Conservation (phyloP, 257 asterid species). For the Solanum sparsipilum region DNA sequence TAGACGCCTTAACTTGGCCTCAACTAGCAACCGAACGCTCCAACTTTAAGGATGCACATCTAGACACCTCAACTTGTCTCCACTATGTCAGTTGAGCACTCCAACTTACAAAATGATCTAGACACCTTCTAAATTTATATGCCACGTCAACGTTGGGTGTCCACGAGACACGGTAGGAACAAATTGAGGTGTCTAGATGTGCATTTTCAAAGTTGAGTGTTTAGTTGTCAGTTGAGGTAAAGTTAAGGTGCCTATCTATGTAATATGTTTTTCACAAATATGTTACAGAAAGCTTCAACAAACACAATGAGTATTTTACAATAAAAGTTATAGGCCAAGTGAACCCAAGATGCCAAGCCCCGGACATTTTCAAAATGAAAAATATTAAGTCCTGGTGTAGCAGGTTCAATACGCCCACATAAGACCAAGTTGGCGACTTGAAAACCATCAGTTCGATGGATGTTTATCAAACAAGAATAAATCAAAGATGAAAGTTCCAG, state of each 20-base stretch:
- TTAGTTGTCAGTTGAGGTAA: too few relatives aligned
- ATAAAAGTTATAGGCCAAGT: background rate
- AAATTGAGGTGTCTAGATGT: background rate
- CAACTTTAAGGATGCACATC: background rate
- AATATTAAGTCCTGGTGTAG: background rate
- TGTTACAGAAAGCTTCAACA: background rate
- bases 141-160: background rate
- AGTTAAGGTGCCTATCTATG: background rate
- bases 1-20: background rate
- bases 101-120: background rate
- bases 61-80: background rate
- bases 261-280: background rate
- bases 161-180: background rate
- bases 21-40: background rate
- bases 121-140: background rate
- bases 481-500: background rate
- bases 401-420: background rate
- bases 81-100: background rate
- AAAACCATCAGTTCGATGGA: background rate
- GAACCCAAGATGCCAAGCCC: background rate
- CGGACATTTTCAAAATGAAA: background rate
- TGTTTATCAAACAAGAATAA: background rate
- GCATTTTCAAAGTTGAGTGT: background rate
- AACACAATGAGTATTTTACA: background rate
- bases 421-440: background rate